Evolutionary conservation across 768 basidiomycete genomes (phyloP), one percentile per base, ranked within the genome.

Genomic region (Chalciporus sphaerocephalus): DNA sequence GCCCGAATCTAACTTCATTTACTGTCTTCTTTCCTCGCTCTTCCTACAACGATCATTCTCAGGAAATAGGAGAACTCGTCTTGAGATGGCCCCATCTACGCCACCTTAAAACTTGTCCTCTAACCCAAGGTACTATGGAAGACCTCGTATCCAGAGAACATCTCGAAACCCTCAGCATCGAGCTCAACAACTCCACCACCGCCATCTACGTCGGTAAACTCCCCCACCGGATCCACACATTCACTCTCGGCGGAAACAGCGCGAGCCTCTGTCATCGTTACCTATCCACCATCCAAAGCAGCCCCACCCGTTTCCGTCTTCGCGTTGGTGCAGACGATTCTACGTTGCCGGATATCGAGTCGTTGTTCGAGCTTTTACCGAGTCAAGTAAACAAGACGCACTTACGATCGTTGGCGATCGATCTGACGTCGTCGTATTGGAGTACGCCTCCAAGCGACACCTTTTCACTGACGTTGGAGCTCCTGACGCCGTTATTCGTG

Each of bases 371-470:
- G 1, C 35, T 47, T 18, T 27, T 62, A 7, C 50, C 52, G 1
- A 28, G 15, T 2, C 58, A 39, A 17, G 22, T 62, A 2, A 53
- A 57, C 42, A 52, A 44, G 30, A 15, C 15, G 1, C 48, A 33
- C 0, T 20, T 62, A 1, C 48, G 15, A 10, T n/a, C 40, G 15
- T 46, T 62, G 38, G 45, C 42, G 4, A 25, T 60, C 41, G 55
- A 62, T 30, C 41, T 62, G 34, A 62, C 57, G 3, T 64, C 59
- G 11, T 60, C 61, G 1, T 63, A 63, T 30, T 63, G 61, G 58
- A 54, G 49, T 15, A 49, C 54, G 2, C 54, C 56, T 0, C 46
- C 55, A 3, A 55, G 51, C 44, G 58, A 62, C 22, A 47, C 58
- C 4, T 60, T 60, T 39, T 34, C 37, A 1, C 60, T 62, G 22